These are phyloP conservation scores for Suillus luteus DNA, from an alignment of 768 basidiomycete species.

Conservation along the genomic window DNA sequence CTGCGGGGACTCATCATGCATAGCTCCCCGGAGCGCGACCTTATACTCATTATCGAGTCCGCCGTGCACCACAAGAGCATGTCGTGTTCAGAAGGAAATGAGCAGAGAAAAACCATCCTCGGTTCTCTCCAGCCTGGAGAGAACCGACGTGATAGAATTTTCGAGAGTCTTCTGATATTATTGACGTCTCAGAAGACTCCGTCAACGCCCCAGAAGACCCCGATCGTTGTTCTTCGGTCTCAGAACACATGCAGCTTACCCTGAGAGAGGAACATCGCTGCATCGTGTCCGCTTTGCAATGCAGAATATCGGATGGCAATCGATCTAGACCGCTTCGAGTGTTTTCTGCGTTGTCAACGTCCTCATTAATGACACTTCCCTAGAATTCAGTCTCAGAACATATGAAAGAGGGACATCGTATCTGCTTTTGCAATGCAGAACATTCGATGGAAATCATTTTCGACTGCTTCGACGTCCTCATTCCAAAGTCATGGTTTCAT, in stretches of 20 bases:
- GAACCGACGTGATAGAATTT: too few species aligned
- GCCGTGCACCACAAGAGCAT: conserved; percentile 42
- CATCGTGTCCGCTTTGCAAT: neutral
- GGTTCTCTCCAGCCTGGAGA: too few species aligned
- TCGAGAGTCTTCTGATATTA: neutral
- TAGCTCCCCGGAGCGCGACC: neutral
- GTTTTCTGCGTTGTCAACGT: neutral
- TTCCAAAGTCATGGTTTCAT: too few species aligned
- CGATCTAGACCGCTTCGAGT: neutral
- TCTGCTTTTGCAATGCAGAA: neutral
- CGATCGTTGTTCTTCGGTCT: neutral
- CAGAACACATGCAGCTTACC: neutral
- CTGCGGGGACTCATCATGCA: too few species aligned
- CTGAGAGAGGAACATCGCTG: neutral
- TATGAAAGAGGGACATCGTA: neutral
- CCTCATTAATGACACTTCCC: neutral
- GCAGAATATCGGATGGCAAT: neutral
- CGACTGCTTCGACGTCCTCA: too few species aligned
- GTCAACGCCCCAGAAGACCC: neutral
- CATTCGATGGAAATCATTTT: neutral
- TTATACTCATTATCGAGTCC: neutral
- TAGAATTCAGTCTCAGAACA: neutral
- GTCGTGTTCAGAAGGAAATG: conserved; percentile 29
- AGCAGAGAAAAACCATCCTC: neutral
- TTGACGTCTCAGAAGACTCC: neutral